phyloP scores from a whole-genome alignment of 768 basidiomycete genomes.

The Chalciporus piperatus region DNA sequence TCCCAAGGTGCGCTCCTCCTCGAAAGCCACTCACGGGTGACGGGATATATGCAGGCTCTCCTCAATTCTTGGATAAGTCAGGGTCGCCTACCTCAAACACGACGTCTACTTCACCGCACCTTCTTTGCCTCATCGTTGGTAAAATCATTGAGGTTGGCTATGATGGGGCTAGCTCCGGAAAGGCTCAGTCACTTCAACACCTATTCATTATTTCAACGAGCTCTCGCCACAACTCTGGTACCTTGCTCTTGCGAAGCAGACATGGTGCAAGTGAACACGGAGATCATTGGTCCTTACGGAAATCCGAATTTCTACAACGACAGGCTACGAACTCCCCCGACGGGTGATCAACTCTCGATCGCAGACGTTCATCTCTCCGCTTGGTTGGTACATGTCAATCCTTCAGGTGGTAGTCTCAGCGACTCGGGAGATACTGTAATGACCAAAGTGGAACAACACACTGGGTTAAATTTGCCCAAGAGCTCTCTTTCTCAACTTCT shows the following conservation, averaged over 20 bases:
- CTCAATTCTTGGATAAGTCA: conserved; percentile 79
- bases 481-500: conserved; percentile 34
- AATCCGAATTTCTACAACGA: neutral
- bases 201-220: conserved; percentile 48
- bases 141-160: conserved; percentile 54
- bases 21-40: neutral
- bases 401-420: conserved; percentile 50
- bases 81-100: conserved; percentile 67
- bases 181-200: conserved; percentile 59
- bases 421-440: conserved; percentile 54
- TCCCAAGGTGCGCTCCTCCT: conserved; percentile 44
- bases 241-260: conserved; percentile 45
- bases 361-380: conserved; percentile 79
- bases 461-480: conserved; percentile 41
- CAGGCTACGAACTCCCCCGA: no score
- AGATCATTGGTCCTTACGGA: conserved; percentile 62
- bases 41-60: neutral
- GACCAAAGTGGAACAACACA: conserved; percentile 49
- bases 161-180: conserved; percentile 57
- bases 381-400: conserved; percentile 62
- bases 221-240: conserved; percentile 49
- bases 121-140: conserved; percentile 41
- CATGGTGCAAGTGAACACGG: conserved; percentile 48
- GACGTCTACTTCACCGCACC: conserved; percentile 66
- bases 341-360: conserved; percentile 80